Evolutionary conservation across 1,284 basidiomycete species (phyloP).

Genomic region (Cutaneotrichosporon curvatum): DNA sequence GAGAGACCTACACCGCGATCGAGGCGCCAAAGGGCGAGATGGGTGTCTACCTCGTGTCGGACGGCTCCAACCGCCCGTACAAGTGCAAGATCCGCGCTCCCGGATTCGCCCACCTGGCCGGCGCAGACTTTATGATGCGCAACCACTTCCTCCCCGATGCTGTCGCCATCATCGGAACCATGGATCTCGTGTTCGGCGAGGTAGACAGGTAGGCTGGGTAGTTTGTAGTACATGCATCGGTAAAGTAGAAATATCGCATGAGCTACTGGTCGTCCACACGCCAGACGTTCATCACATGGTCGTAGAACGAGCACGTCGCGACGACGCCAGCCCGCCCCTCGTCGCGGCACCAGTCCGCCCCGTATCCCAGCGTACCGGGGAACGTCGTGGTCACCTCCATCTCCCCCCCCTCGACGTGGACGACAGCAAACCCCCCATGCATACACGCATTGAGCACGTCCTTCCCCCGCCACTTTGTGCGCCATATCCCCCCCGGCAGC

Average conservation of each 20-base stretch:
- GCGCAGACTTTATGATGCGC: slow-evolving; percentile 79
- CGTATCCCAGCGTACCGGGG: slow-evolving; percentile 85
- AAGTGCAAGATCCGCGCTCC: slow-evolving; percentile 90
- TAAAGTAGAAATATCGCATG: no score
- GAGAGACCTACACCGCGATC: slow-evolving; percentile 95
- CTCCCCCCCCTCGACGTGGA: slow-evolving; percentile 49
- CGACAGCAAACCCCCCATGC: slow-evolving; percentile 91
- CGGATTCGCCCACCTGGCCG: slow-evolving; percentile 86
- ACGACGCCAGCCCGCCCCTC: slow-evolving; percentile 49
- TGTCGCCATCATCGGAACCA: slow-evolving; percentile 88
- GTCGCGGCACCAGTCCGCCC: slow-evolving; percentile 77
- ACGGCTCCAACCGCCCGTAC: slow-evolving; percentile 87
- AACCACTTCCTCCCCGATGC: slow-evolving; percentile 86
- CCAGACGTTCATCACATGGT: slow-evolving; percentile 81
- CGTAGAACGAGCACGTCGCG: slow-evolving; percentile 94
- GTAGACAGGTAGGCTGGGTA: slow-evolving; percentile 51
- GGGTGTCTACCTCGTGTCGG: slow-evolving; percentile 91
- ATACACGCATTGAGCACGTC: slow-evolving; percentile 88
- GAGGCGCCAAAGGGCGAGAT: slow-evolving; percentile 99
- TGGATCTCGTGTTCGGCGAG: slow-evolving; percentile 73
- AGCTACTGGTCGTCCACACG: slow-evolving; percentile 47
- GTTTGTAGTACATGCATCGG: not conserved
- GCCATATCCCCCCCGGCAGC: slow-evolving; percentile 89
- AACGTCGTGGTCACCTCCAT: slow-evolving; percentile 53
- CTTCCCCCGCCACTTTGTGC: slow-evolving; percentile 76